These are phyloP conservation scores for Chrysosphaeria jannelii DNA, from an alignment of 2,329 filamentous ascomycete genomes.

Conservation along the genomic window DNA sequence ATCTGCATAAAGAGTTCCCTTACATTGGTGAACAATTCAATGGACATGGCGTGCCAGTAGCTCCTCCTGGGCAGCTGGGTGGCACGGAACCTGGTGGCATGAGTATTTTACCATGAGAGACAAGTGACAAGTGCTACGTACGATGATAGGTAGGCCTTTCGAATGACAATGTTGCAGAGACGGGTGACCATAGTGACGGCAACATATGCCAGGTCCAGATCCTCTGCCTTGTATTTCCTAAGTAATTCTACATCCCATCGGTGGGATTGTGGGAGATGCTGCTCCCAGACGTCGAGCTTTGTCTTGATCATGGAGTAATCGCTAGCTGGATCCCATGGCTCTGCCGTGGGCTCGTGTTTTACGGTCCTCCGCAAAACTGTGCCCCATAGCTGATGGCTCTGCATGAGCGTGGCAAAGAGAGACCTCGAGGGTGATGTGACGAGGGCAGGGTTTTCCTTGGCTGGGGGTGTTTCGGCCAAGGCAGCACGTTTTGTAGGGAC, in stretches of 20 bases:
- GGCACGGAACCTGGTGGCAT: conserved; percentile 9
- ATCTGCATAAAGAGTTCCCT: conserved; percentile 16
- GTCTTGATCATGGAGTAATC: conserved; percentile 15
- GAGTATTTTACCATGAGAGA: conserved; percentile 11
- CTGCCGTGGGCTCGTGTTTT: conserved; percentile 12
- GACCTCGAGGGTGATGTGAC: conserved; percentile 15
- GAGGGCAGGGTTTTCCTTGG: conserved; percentile 14
- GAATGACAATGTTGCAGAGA: conserved; percentile 24
- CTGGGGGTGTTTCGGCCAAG: conserved; percentile 20
- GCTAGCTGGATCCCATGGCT: conserved; percentile 17
- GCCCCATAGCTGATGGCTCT: conserved; percentile 24
- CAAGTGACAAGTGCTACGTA: conserved; percentile 11
- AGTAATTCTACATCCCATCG: conserved; percentile 14
- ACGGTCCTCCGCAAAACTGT: conserved; percentile 18
- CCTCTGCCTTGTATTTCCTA: conserved; percentile 15
- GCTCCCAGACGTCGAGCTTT: conserved; percentile 18
- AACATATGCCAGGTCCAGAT: conserved; percentile 21
- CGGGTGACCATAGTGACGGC: conserved; percentile 23
- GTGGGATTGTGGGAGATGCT: conserved; percentile 15
- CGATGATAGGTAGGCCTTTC: conserved; percentile 27
- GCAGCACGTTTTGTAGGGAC: conserved; percentile 20
- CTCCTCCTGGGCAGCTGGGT: background rate
- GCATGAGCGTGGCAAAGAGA: conserved; percentile 23
- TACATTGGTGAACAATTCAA: conserved; percentile 17
- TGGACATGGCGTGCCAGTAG: conserved; percentile 13